Percentiles rank a stretch among this genome's conserved stretches.
phyloP scores from a whole-genome alignment of 768 basidiomycete genomes.

The Lentinula sp. region DNA sequence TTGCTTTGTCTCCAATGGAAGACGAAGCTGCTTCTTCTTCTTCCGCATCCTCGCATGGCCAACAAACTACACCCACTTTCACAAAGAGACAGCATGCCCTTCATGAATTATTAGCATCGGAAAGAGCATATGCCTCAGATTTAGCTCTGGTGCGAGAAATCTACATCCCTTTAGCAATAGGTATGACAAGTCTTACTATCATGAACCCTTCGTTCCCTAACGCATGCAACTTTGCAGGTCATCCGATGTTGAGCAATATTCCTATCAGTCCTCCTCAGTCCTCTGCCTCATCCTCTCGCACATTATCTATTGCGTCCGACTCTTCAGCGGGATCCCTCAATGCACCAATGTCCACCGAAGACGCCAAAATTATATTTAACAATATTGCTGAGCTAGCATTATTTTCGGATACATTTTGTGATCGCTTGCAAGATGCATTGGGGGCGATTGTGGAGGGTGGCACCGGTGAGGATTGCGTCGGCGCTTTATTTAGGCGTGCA shows the following conservation, averaged over 20 bases:
- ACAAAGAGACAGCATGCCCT: slow-evolving; percentile 76
- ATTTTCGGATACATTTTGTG: slow-evolving; percentile 63
- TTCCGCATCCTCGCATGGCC: slow-evolving; percentile 17
- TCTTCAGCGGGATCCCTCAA: slow-evolving; percentile 30
- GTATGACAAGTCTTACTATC: slow-evolving; percentile 21
- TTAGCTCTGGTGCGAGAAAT: slow-evolving; percentile 71
- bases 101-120: slow-evolving; percentile 71
- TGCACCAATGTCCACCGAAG: slow-evolving; percentile 67
- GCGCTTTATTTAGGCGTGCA: slow-evolving; percentile 60
- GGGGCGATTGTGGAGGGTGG: slow-evolving; percentile 58
- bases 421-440: slow-evolving; percentile 58
- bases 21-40: slow-evolving; percentile 20
- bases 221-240: slow-evolving; percentile 17
- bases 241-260: slow-evolving; percentile 26
- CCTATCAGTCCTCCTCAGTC: slow-evolving; percentile 42
- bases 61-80: slow-evolving; percentile 25
- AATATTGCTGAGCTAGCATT: slow-evolving; percentile 72
- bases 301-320: slow-evolving; percentile 45
- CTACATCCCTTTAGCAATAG: slow-evolving; percentile 73
- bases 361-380: slow-evolving; percentile 66
- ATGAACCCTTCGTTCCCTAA: slow-evolving; percentile 9
- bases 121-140: slow-evolving; percentile 81
- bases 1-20: slow-evolving; percentile 13
- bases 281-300: slow-evolving; percentile 43
- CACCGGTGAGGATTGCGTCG: slow-evolving; percentile 65